Percentiles rank a stretch among this genome's conserved stretches.
Evolutionary conservation across 2,329 filamentous ascomycete genomes (phyloP).

Genomic region (Teratosphaeria zuluensis): DNA sequence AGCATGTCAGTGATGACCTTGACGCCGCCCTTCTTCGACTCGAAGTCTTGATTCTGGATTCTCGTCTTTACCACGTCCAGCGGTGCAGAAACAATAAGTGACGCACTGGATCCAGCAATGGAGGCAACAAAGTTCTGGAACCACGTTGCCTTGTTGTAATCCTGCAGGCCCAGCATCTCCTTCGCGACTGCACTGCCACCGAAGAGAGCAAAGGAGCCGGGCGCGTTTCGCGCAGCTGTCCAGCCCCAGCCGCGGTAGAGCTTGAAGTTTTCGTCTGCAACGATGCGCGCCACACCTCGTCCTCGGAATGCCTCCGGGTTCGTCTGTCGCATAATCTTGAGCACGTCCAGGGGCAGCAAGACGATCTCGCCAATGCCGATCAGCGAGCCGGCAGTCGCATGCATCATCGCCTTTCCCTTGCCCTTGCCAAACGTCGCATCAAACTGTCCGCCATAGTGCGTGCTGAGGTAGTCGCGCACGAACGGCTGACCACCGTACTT

Average conservation of each 20-base stretch:
- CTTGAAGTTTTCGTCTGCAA: constrained; percentile 88
- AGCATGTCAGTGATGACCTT: constrained; percentile 88
- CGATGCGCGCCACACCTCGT: constrained; percentile 79
- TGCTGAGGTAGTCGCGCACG: constrained; percentile 75
- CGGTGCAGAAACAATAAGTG: constrained; percentile 90
- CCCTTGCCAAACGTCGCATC: constrained; percentile 89
- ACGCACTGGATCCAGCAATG: constrained; percentile 87
- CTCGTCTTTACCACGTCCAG: constrained; percentile 97
- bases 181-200: constrained; percentile 96
- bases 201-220: constrained; percentile 96
- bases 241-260: constrained; percentile 94
- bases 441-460: constrained; percentile 73
- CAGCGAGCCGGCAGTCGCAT: constrained; percentile 86
- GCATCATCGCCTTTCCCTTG: constrained; percentile 96
- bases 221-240: constrained; percentile 94
- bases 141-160: constrained; percentile 95
- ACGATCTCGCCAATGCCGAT: constrained; percentile 98
- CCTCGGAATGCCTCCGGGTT: constrained; percentile 97
- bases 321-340: constrained; percentile 99
- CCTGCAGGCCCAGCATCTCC: constrained; percentile 77
- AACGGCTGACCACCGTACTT: constrained; percentile 98
- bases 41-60: constrained; percentile 98
- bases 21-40: constrained; percentile 92
- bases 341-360: constrained; percentile 84
- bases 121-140: constrained; percentile 95